phyloP scores from a whole-genome alignment of 768 basidiomycete species.

The Trametes punicea region DNA sequence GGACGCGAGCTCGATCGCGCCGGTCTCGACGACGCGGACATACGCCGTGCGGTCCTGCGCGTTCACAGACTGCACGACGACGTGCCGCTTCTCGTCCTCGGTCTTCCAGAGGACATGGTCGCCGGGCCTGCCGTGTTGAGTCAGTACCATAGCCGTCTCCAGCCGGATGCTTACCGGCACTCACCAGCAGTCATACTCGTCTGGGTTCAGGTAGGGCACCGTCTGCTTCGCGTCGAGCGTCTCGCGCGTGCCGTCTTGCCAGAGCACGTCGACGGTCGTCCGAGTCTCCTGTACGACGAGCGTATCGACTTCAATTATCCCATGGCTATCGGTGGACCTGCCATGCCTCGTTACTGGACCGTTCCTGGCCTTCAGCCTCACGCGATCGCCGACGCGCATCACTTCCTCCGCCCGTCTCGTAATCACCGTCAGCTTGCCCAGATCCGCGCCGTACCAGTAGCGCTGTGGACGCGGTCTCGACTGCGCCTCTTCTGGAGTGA shows the following conservation, averaged over 20 bases:
- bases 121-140: conserved; percentile 66
- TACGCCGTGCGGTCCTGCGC: conserved; percentile 66
- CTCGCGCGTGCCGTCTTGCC: conserved; percentile 83
- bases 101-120: conserved; percentile 84
- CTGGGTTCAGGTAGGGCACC: conserved; percentile 81
- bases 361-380: conserved; percentile 51
- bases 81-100: conserved; percentile 63
- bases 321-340: conserved; percentile 41
- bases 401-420: conserved; percentile 57
- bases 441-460: conserved; percentile 70
- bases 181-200: conserved; percentile 90
- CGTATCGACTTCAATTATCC: conserved; percentile 49
- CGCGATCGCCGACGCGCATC: conserved; percentile 72
- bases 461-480: conserved; percentile 61
- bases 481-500: conserved; percentile 55
- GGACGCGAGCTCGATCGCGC: conserved; percentile 62
- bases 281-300: conserved; percentile 67
- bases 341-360: conserved; percentile 63
- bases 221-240: conserved; percentile 57
- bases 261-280: conserved; percentile 69
- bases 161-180: conserved; percentile 21
- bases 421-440: conserved; percentile 61
- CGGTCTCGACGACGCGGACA: conserved; percentile 55
- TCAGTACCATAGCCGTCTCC: neutral
- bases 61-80: conserved; percentile 77